A percentile compares a stretch with the other conserved stretches of the same genome.
phyloP scores from a whole-genome alignment of 1,139 yeast species.

The Suhomyces anneliseae region DNA sequence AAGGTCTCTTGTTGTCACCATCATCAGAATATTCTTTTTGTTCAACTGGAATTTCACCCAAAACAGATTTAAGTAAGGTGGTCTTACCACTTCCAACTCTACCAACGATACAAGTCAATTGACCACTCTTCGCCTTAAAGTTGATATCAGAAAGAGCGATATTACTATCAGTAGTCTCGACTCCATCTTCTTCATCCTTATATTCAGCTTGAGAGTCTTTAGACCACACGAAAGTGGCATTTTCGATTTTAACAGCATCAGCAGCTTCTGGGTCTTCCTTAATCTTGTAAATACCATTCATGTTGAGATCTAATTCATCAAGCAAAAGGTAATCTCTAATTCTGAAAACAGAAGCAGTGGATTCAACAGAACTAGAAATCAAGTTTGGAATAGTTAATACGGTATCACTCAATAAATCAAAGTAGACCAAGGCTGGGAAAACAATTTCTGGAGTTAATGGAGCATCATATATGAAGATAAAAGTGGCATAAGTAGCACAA shows the following conservation, averaged over 20 bases:
- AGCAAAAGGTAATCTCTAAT: constrained; percentile 22
- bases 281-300: constrained; percentile 13
- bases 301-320: constrained; percentile 21
- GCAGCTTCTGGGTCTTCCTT: constrained; percentile 5
- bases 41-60: constrained; percentile 24
- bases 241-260: constrained; percentile 17
- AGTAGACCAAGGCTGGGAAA: constrained; percentile 28
- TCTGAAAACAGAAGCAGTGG: constrained; percentile 25
- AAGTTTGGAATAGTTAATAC: constrained; percentile 23
- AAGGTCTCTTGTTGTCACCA: constrained; percentile 1
- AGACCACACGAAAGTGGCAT: constrained; percentile 28
- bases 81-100: constrained; percentile 32
- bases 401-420: constrained; percentile 27
- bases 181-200: constrained; percentile 23
- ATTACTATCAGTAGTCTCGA: constrained; percentile 16
- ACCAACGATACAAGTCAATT: constrained; percentile 30
- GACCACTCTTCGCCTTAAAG: constrained; percentile 25
- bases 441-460: constrained; percentile 25
- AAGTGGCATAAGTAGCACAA: constrained; percentile 21
- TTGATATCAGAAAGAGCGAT: constrained; percentile 24
- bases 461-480: constrained; percentile 16
- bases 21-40: constrained; percentile 4
- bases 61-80: constrained; percentile 24
- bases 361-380: constrained; percentile 21
- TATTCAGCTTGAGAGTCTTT: constrained; percentile 11